These are phyloP conservation scores for Astrothelium subdiscretum DNA, from an alignment of 495 filamentous ascomycete genomes.

Conservation along the genomic window DNA sequence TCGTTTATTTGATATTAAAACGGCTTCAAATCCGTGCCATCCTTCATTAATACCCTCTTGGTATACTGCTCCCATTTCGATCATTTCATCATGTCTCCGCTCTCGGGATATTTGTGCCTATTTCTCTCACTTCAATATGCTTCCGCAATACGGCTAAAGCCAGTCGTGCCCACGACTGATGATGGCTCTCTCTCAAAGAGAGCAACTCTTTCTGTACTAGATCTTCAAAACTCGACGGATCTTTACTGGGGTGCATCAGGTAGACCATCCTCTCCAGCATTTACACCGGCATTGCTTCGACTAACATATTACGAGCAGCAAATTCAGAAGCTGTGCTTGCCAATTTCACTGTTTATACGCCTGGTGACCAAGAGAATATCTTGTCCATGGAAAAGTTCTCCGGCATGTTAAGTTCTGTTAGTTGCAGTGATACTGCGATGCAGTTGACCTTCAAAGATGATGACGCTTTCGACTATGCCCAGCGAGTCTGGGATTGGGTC, in stretches of 20 bases:
- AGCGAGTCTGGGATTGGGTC: conserved; percentile 31
- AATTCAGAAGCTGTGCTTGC: conserved; percentile 17
- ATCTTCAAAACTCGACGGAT: not conserved
- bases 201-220: not conserved
- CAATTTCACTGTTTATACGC: conserved; percentile 27
- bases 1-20: not conserved
- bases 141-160: not conserved
- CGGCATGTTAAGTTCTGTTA: conserved; percentile 21
- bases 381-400: conserved; percentile 29
- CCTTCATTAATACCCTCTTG: not conserved
- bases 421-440: conserved; percentile 24
- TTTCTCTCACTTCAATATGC: not conserved
- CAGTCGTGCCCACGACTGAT: not conserved
- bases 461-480: conserved; percentile 22
- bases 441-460: conserved; percentile 24
- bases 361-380: conserved; percentile 26
- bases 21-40: not conserved
- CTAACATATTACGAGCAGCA: not conserved
- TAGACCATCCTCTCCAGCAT: not conserved
- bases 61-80: not conserved
- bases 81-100: not conserved
- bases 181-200: not conserved
- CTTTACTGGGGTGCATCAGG: not conserved
- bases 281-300: too few species aligned
- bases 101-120: not conserved